Conservation (phyloP, 495 filamentous ascomycete genomes). For the Aspergillus steynii region DNA sequence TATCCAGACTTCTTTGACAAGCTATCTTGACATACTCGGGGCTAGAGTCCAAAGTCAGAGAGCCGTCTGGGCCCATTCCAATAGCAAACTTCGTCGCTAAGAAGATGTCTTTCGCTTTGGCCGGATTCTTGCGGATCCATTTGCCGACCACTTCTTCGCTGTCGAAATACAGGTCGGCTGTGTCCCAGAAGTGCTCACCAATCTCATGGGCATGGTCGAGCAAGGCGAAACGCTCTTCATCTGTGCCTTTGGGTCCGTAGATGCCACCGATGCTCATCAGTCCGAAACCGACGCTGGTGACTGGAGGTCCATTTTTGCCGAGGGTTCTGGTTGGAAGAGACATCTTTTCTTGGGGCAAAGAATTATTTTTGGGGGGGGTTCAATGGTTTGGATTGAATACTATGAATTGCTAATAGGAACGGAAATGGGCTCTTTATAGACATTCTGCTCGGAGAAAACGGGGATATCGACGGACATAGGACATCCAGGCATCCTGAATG, state of each 20-base stretch:
- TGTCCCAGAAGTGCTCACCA: constrained; percentile 16
- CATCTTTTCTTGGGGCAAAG: not conserved
- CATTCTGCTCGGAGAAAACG: not conserved
- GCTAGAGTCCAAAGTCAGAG: constrained; percentile 35
- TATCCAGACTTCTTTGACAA: constrained; percentile 43
- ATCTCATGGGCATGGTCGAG: constrained; percentile 8
- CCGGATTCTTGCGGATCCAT: constrained; percentile 52
- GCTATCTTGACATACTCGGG: constrained; percentile 45
- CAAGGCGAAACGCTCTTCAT: constrained; percentile 29
- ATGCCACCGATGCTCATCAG: constrained; percentile 51
- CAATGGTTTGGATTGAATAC: not conserved
- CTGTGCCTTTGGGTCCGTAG: constrained; percentile 44
- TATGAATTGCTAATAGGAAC: not conserved
- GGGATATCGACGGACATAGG: not conserved
- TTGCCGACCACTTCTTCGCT: constrained; percentile 55
- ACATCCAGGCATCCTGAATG: not conserved
- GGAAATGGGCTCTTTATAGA: not conserved
- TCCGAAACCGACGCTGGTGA: constrained; percentile 53
- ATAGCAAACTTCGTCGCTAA: constrained; percentile 55
- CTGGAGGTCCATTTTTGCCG: constrained; percentile 52
- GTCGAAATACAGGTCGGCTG: constrained; percentile 28
- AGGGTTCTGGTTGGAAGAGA: constrained; percentile 24
- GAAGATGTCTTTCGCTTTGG: constrained; percentile 56
- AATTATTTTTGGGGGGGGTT: not conserved
- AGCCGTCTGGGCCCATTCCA: constrained; percentile 19